Percentiles rank a stretch among this genome's conserved stretches.
These are phyloP conservation scores for Chlorella vulgaris DNA, from an alignment of 139 green algal species.

Conservation along the genomic window DNA sequence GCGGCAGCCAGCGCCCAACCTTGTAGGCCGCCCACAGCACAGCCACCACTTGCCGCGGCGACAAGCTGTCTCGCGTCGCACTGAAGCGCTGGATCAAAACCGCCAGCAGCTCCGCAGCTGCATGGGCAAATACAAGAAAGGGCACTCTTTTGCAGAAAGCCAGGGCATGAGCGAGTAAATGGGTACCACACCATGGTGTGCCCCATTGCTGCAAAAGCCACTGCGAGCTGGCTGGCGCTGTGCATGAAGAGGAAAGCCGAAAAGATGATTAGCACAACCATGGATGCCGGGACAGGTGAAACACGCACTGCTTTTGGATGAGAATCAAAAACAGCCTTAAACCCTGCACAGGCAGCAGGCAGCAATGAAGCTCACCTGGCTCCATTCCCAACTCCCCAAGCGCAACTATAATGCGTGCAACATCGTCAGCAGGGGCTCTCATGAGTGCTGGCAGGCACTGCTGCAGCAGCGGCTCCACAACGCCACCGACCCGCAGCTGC, in stretches of 20 bases:
- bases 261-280: no score
- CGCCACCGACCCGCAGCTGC: constrained; percentile 1
- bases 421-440: neutral
- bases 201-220: no score
- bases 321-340: no score
- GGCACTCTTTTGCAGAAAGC: neutral
- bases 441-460: neutral
- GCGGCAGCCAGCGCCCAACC: neutral
- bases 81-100: neutral
- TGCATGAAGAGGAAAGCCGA: no score
- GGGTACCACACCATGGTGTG: no score
- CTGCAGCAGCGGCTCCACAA: constrained; percentile 17
- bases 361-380: neutral
- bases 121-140: neutral
- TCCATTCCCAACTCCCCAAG: constrained; percentile 27
- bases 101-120: neutral
- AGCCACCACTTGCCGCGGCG: neutral
- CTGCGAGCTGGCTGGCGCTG: no score
- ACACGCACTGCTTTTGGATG: no score
- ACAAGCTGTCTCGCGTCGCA: neutral
- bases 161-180: no score
- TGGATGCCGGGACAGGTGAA: no score
- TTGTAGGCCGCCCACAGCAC: neutral
- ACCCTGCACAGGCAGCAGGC: neutral
- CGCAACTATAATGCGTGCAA: constrained; percentile 20